Evolutionary conservation across 1,139 yeast genomes (phyloP), one percentile per base, ranked within the genome.

Genomic region (Saccharomycopsis hybrid): DNA sequence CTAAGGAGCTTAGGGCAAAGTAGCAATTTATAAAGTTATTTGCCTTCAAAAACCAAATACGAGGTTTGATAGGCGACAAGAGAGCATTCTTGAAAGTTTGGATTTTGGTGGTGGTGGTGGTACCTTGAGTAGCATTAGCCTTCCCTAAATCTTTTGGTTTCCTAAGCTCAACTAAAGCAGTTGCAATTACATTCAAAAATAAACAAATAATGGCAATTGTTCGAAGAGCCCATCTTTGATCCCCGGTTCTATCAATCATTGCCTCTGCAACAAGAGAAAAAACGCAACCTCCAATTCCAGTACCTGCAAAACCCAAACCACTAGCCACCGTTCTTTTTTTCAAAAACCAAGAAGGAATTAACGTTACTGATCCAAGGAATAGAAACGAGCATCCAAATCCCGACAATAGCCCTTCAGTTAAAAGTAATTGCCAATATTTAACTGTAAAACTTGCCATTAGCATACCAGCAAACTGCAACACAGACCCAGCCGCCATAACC

Each of bases 341-440:
- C 49, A 73, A 62, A 61, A 82, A 82, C 82, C 85, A 83, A 46
- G 74, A 75, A 0, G 87, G 85, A 30, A 77, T 59, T 9, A 81
- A 65, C 2, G 78, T 69, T 25, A 73, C 67, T 1, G 79, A 77
- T 0, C 90, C 88, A 8, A 80, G 73, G 55, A 76, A 82, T 18
- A 81, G 66, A 41, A 84, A 64, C 0, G 81, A 74, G 55, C 78
- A 80, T 0, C 85, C 79, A 7, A 78, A 55, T 0, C 90, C 88
- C 44, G 80, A 73, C 48, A 82, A 58, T 1, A 83, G 66, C 5
- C 94, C 94, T 63, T 84, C 90, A 11, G 86, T 77, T 43, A 82
- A 63, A 59, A 77, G 80, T n/a, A 84, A 64, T 53, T 83, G 86
- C 80, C 85, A 78, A 41, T 78, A 62, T 47, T 66, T 61, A 0